Evolutionary conservation across 2,329 filamentous ascomycete genomes (phyloP), one percentile per base, ranked within the genome.

Genomic region (Colletotrichum melonis): DNA sequence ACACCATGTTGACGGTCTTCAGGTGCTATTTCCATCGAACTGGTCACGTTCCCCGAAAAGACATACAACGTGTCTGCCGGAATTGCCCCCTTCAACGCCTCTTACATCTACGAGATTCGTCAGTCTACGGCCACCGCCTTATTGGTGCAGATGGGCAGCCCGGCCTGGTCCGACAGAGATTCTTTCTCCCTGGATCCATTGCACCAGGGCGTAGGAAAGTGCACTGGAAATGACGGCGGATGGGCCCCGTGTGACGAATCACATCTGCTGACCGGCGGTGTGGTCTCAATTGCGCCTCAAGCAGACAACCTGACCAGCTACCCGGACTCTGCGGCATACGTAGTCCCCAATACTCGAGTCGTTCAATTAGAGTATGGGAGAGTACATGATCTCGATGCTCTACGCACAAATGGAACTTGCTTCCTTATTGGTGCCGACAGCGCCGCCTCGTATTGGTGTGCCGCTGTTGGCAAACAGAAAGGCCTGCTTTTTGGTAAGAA

Each of bases 371-470:
- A 73, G 19, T 73, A 73, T 49, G 70, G 70, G 28, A 49, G 26
- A 28, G 70, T 73, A 4, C 42, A 28, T 11, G 67, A 73, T 12
- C 67, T 73, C 19, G 35, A 35, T 2, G 32, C 28, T 3, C 67
- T 73, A 0, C 70, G 46, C 12, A 26, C 42, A 7, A 65, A 32
- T 11, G 70, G 70, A 3, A 60, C 30, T 5, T 73, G 70, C 12
- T 60, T 73, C 35, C 55, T 73, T 1, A 67, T 73, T 4, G 70
- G 70, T 14, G 55, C 60, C 19, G 46, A 60, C 56, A 60, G 24
- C 30, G 70, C 55, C 16, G 70, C 70, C 14, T 70, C 70, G n/a
- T 73, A 73, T 35, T 73, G 70, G 70, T 73, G 70, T 49, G 19
- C 70, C 14, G 62, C 6, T 26, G 46, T 65, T 2, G 67, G 67